Evolutionary conservation across 331 rosid genomes (phyloP).

Genomic region (Spiraea crenata): DNA sequence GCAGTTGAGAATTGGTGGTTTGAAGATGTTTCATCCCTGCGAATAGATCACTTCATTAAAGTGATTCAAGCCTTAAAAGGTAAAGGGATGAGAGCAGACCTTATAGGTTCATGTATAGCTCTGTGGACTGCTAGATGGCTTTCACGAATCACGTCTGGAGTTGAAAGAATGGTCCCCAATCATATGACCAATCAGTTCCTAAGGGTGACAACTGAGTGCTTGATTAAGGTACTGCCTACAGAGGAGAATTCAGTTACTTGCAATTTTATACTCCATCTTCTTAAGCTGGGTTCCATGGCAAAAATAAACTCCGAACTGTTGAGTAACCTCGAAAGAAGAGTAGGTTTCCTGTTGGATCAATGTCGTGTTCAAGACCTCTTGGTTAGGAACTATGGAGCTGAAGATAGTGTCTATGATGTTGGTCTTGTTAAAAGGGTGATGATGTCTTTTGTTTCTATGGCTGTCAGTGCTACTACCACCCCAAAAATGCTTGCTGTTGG

Average conservation of each 20-base stretch:
- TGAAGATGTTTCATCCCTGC: conserved; percentile 50
- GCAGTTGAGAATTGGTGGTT: conserved; percentile 66
- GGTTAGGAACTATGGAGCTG: conserved; percentile 44
- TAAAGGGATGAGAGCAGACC: conserved; percentile 44
- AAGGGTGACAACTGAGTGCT: conserved; percentile 55
- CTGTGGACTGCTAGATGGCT: conserved; percentile 66
- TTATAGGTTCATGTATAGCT: conserved; percentile 65
- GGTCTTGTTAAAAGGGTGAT: conserved; percentile 48
- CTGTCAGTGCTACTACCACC: conserved; percentile 24
- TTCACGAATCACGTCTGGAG: conserved; percentile 38
- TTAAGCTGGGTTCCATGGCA: conserved; percentile 51
- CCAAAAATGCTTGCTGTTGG: conserved; percentile 51
- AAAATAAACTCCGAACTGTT: conserved; percentile 46
- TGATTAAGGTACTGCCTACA: conserved; percentile 52
- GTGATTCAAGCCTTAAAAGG: conserved; percentile 57
- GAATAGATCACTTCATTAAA: conserved; percentile 74
- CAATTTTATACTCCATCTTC: conserved; percentile 65
- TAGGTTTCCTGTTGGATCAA: conserved; percentile 53
- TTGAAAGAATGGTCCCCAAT: conserved; percentile 26
- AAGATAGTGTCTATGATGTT: conserved; percentile 45
- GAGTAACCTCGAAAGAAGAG: conserved; percentile 48
- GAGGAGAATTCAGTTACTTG: conserved; percentile 61
- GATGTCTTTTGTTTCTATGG: conserved; percentile 38
- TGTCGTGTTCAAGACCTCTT: conserved; percentile 53
- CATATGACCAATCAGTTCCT: conserved; percentile 29